Evolutionary conservation across 164 flowering plant genomes (phyloP).

Genomic region (Nelumbo lutea): DNA sequence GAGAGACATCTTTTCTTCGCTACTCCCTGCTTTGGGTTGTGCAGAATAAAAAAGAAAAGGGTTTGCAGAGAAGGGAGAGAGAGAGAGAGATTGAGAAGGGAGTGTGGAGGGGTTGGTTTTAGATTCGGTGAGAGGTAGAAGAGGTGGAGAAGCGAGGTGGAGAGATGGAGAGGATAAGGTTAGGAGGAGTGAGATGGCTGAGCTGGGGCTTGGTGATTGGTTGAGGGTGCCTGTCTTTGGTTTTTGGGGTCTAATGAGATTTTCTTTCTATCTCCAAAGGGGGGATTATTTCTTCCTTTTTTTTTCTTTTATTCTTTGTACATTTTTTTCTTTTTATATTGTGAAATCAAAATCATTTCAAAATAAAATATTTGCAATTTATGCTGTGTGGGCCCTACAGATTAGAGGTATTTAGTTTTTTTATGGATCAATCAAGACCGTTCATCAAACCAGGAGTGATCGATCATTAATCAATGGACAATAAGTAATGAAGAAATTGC

Average conservation of each 20-base stretch:
- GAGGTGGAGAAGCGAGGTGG: conserved; percentile 6
- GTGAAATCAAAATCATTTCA: too few species aligned
- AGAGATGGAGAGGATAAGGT: conserved; percentile 28
- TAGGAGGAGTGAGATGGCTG: conserved; percentile 16
- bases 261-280: conserved; percentile 7
- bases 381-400: too few species aligned
- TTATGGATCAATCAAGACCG: too few species aligned
- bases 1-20: conserved; percentile 41
- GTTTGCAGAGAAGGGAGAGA: conserved; percentile 1
- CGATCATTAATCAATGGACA: too few species aligned
- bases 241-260: background rate
- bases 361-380: too few species aligned
- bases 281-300: background rate
- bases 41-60: background rate
- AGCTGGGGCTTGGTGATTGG: conserved; percentile 37
- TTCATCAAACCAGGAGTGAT: too few species aligned
- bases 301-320: background rate
- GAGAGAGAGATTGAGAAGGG: conserved; percentile 10
- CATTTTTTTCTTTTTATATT: too few species aligned
- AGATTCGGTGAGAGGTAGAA: conserved; percentile 5
- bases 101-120: conserved; percentile 8
- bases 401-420: too few species aligned
- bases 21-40: background rate
- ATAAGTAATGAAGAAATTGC: too few species aligned
- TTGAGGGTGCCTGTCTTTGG: conserved; percentile 7